These are phyloP conservation scores for Cercophora sp. DNA, from an alignment of 495 filamentous ascomycete species.

Conservation along the genomic window DNA sequence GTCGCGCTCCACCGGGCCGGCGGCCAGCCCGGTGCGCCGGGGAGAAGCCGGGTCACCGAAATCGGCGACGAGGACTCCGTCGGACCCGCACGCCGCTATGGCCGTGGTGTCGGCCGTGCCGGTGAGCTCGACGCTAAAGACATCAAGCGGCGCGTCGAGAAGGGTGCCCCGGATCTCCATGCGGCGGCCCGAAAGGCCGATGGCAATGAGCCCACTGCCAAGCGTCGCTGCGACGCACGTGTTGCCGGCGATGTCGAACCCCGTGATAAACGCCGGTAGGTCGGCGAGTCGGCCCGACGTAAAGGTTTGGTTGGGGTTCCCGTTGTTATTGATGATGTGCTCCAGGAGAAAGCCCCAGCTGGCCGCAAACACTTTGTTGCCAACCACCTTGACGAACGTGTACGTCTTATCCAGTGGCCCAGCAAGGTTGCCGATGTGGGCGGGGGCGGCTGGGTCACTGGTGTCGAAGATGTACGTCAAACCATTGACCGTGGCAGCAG, in stretches of 20 bases:
- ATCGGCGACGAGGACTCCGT: background rate
- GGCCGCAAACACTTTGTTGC: background rate
- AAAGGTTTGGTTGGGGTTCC: background rate
- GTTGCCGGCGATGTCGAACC: background rate
- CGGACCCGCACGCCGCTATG: background rate
- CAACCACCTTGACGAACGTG: background rate
- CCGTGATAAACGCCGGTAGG: background rate
- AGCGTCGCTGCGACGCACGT: background rate
- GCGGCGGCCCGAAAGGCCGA: background rate
- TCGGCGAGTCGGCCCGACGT: background rate
- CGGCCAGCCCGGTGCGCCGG: background rate
- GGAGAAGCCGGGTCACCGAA: background rate
- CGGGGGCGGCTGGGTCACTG: background rate
- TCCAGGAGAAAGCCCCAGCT: background rate
- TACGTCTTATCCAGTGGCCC: background rate
- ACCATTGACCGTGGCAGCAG: background rate
- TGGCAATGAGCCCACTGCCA: background rate
- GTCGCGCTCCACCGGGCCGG: background rate
- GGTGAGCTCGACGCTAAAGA: background rate
- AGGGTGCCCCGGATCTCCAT: background rate
- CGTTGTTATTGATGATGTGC: background rate
- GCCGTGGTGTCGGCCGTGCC: background rate
- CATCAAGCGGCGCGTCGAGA: background rate
- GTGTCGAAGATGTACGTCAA: background rate
- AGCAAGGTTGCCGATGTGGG: background rate